Conservation (phyloP, 805 yeast species). For the Ogataea minuta region DNA sequence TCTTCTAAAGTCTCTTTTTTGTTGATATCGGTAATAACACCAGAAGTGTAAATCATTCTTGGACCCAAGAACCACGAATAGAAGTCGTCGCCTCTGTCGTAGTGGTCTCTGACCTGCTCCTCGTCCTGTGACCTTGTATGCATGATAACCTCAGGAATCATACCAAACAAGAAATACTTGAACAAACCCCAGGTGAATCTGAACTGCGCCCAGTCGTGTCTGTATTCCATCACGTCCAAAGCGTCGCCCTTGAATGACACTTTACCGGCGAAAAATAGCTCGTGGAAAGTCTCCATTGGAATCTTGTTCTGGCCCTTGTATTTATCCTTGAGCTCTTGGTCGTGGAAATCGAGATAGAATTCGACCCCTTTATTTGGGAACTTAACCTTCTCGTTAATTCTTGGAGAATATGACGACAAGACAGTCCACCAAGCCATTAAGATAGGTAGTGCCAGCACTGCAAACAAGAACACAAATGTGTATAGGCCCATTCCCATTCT, state of each 20-base stretch:
- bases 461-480: conserved; percentile 58
- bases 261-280: conserved; percentile 77
- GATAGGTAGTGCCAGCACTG: conserved; percentile 63
- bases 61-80: conserved; percentile 94
- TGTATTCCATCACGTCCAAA: conserved; percentile 76
- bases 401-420: conserved; percentile 72
- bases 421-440: conserved; percentile 82
- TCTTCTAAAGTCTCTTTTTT: conserved; percentile 72
- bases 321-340: conserved; percentile 61
- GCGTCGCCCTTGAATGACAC: conserved; percentile 87
- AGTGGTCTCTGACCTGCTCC: conserved; percentile 93
- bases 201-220: conserved; percentile 90
- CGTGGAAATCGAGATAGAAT: conserved; percentile 79
- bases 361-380: conserved; percentile 78
- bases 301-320: conserved; percentile 74
- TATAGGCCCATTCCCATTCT: conserved; percentile 69
- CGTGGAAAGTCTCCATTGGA: conserved; percentile 92
- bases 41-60: conserved; percentile 91
- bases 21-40: conserved; percentile 70
- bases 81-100: conserved; percentile 95
- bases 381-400: conserved; percentile 72
- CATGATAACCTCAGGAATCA: conserved; percentile 90
- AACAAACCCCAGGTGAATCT: conserved; percentile 73
- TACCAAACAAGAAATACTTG: conserved; percentile 77
- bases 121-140: conserved; percentile 94